Percentiles rank a stretch among this genome's conserved stretches.
Evolutionary conservation across 2,329 filamentous ascomycete genomes (phyloP).

Genomic region (Aspergillus amoenus): DNA sequence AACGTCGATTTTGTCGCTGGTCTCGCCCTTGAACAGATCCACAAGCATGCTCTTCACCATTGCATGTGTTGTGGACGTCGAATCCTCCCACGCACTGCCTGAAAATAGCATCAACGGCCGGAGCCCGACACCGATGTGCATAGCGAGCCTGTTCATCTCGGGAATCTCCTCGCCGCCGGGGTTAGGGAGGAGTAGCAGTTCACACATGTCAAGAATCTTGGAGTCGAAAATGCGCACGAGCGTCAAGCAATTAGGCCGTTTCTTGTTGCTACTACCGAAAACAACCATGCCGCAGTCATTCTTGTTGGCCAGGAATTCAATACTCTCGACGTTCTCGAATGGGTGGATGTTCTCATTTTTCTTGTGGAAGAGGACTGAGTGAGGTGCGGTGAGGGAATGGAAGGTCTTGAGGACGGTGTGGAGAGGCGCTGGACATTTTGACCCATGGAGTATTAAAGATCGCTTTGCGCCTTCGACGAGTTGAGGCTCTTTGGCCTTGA

Average conservation of each 20-base stretch:
- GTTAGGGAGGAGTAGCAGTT: conserved; percentile 77
- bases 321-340: conserved; percentile 82
- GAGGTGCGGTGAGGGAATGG: conserved; percentile 77
- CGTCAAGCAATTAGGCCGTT: conserved; percentile 88
- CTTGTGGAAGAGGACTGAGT: conserved; percentile 90
- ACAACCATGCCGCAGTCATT: conserved; percentile 87
- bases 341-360: conserved; percentile 89
- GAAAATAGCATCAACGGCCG: conserved; percentile 91
- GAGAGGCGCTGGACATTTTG: conserved; percentile 76
- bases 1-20: conserved; percentile 81
- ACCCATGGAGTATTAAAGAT: conserved; percentile 85
- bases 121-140: conserved; percentile 68
- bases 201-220: conserved; percentile 92
- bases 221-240: conserved; percentile 78
- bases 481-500: conserved; percentile 91
- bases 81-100: conserved; percentile 82
- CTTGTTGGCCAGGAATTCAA: conserved; percentile 95
- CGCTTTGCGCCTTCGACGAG: conserved; percentile 85
- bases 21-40: conserved; percentile 87
- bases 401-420: conserved; percentile 85
- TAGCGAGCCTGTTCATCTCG: conserved; percentile 57
- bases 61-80: conserved; percentile 75
- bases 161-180: conserved; percentile 48
- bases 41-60: conserved; percentile 82
- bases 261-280: conserved; percentile 86